Evolutionary conservation across 768 basidiomycete species (phyloP), one percentile per base, ranked within the genome.

Genomic region (Phaffia tasmanica): DNA sequence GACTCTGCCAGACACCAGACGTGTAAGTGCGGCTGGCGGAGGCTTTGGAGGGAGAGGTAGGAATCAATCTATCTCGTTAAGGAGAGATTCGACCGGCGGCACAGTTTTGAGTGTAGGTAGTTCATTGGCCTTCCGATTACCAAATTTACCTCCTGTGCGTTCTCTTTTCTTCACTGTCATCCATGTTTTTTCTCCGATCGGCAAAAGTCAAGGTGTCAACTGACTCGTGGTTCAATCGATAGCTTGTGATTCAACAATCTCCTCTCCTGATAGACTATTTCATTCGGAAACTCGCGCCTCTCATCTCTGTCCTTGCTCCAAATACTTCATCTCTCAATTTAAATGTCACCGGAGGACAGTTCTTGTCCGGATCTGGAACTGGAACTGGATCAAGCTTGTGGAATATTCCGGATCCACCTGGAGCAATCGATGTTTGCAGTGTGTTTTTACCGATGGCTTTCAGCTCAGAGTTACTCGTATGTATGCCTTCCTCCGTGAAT

Each of bases 181-280:
- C 25, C 16, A 35, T 32, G 27, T 0, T 42, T 32, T 16, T 19
- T 7, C 4, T 2, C 11, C n/a, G 11, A 3, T 59, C 25, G 16
- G n/a, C 14, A n/a, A n/a, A n/a, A 35, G 15, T 15, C 58, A 42
- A 4, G 21, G 3, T 18, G 27, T 14, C n/a, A 46, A 21, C 53
- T 63, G 53, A 55, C 15, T 16, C 35, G 30, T 6, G 3, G 3
- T 27, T n/a, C 27, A 4, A 8, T 27, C 16, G 14, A n/a, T 60
- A 69, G 67, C 49, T 54, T 48, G 51, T 69, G 53, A 46, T 50
- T 7, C 47, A 55, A 21, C 67, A 64, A 58, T 62, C 67, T 1
- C 67, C 67, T 18, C 49, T 69, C 11, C 58, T 69, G n/a, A 51
- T 69, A 49, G 67, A 69, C 61, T 69, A 69, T 57, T 69, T 69